Evolutionary conservation across 257 asterid genomes (phyloP), one percentile per base, ranked within the genome.

Genomic region (Rehmannia glutinosa): DNA sequence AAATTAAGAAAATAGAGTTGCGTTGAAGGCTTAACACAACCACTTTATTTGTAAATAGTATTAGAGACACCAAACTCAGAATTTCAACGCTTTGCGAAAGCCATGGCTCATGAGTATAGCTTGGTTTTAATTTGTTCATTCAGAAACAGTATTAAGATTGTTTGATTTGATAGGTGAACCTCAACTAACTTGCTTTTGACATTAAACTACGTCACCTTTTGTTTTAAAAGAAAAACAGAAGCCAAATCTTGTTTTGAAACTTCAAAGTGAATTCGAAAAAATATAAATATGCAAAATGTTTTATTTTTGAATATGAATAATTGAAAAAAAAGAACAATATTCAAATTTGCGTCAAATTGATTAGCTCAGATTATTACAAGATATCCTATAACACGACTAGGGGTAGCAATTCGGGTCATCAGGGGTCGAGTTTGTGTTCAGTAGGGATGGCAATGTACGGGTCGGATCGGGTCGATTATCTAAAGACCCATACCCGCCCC

Each of bases 161-260:
- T 55, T 30, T 7, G 13, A 5, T 27, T 28, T 55, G 62, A 32
- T 16, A n/a, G 25, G n/a, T 55, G 28, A 28, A 55, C 8, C 43
- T 55, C 42, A 55, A 55, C 43, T 55, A 32, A 28, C 62, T n/a
- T 28, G 43, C 62, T 55, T 55, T 30, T 55, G 42, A 55, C 62
- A 15, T 16, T 55, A 16, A 55, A 55, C 3, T n/a, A 54, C 20
- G 21, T 54, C 41, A 52, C 0, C 5, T 35, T 35, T 35, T 8
- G 6, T 30, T 30, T 6, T 6, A 30, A 30, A 30, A 30, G 6
- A 30, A 30, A 30, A 30, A 30, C 35, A 30, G 35, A 35, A 35
- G 41, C 41, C 10, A 35, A 30, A 30, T 30, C 35, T 35, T 35
- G 11, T 35, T 7, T 35, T 8, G 8, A 35, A 35, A 5, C 41